Conservation (phyloP, 2,329 filamentous ascomycete species). For the Pseudogymnoascus sp. region DNA sequence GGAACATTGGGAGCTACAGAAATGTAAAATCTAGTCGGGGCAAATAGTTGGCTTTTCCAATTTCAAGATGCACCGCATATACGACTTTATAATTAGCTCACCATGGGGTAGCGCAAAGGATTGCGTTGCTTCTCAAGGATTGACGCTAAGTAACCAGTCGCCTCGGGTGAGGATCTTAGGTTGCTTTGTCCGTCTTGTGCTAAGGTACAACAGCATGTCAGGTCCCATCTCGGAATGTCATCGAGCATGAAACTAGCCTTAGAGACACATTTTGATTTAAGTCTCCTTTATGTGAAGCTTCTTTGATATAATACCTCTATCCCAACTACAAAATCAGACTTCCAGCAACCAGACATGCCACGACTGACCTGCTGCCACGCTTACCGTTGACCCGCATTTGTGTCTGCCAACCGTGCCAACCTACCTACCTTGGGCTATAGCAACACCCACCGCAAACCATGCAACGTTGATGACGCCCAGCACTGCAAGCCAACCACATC, state of each 20-base stretch:
- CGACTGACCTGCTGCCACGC: background rate
- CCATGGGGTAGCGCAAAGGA: background rate
- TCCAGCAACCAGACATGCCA: background rate
- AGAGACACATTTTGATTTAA: background rate
- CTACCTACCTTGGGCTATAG: constrained; percentile 3
- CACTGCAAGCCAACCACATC: background rate
- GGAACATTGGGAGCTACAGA: background rate
- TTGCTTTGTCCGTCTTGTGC: constrained; percentile 6
- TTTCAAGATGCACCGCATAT: background rate
- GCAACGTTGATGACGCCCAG: constrained; percentile 7
- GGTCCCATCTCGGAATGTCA: constrained; percentile 7
- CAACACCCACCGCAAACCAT: constrained; percentile 5
- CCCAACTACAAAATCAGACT: background rate
- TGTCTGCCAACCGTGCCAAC: constrained; percentile 10
- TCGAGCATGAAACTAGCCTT: constrained; percentile 7
- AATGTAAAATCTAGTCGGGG: background rate
- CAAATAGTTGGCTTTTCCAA: background rate
- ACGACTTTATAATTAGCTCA: background rate
- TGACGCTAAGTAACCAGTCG: constrained; percentile 1
- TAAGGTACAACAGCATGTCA: constrained; percentile 5
- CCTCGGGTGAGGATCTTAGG: constrained; percentile 4
- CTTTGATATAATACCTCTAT: constrained; percentile 5
- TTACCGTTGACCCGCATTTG: constrained; percentile 9
- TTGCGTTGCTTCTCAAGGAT: background rate
- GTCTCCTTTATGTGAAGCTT: background rate